Evolutionary conservation across 768 basidiomycete species (phyloP).

Genomic region (Tephrocybe rancida): DNA sequence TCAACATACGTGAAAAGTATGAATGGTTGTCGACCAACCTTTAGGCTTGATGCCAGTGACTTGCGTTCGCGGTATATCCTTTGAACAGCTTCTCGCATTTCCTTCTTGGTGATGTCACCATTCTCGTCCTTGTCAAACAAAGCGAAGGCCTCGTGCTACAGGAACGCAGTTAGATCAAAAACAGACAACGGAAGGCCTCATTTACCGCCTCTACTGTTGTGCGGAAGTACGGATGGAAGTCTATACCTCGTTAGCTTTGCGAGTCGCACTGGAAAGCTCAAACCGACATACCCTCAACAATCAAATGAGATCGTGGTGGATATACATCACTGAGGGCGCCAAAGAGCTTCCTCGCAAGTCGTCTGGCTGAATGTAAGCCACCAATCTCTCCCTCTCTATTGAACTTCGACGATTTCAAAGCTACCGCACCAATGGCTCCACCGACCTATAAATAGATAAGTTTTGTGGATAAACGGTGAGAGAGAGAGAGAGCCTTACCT

Average conservation of each 20-base stretch:
- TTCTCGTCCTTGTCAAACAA: conserved; percentile 84
- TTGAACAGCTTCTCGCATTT: conserved; percentile 85
- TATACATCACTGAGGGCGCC: conserved; percentile 58
- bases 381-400: conserved; percentile 57
- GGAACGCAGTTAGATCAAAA: too few relatives aligned
- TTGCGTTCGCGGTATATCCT: conserved; percentile 81
- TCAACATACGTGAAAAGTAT: not conserved
- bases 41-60: conserved; percentile 67
- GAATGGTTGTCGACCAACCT: conserved; percentile 41
- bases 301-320: conserved; percentile 60
- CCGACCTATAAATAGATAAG: conserved; percentile 38
- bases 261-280: not conserved
- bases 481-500: conserved; percentile 33
- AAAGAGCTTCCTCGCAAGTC: conserved; percentile 71
- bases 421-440: conserved; percentile 70
- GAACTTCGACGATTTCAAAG: conserved; percentile 66
- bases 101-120: conserved; percentile 74
- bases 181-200: conserved; percentile 13
- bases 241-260: conserved; percentile 32
- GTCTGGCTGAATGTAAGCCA: conserved; percentile 63
- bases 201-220: conserved; percentile 71
- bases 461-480: not conserved
- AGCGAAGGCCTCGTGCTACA: conserved; percentile 65
- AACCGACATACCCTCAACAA: conserved; percentile 59
- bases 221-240: conserved; percentile 79